phyloP scores from a whole-genome alignment of 2,329 filamentous ascomycete genomes.

The Podosphaera xanthii region DNA sequence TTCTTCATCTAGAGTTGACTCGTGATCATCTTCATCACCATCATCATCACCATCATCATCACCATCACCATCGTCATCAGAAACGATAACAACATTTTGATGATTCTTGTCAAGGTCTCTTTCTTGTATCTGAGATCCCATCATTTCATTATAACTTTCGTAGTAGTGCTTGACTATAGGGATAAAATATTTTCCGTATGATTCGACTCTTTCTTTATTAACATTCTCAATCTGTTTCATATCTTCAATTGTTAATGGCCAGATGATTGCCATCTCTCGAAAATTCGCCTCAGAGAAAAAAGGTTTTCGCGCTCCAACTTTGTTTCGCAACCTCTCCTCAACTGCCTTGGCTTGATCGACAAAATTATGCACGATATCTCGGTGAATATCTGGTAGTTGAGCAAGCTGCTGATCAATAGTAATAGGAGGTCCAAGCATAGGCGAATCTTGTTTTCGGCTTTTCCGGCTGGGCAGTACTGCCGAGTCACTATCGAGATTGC shows the following conservation, averaged over 20 bases:
- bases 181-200: slow-evolving; percentile 37
- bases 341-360: slow-evolving; percentile 34
- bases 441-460: slow-evolving; percentile 8
- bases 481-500: slow-evolving; percentile 24
- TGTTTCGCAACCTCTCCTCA: slow-evolving; percentile 38
- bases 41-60: slow-evolving; percentile 2
- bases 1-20: slow-evolving; percentile 1
- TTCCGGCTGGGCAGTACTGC: slow-evolving; percentile 9
- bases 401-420: slow-evolving; percentile 30
- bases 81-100: slow-evolving; percentile 28
- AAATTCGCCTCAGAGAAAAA: slow-evolving; percentile 49
- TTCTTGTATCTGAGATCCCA: slow-evolving; percentile 11
- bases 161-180: slow-evolving; percentile 29
- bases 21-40: slow-evolving; percentile 4
- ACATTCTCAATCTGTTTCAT: slow-evolving; percentile 44
- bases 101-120: slow-evolving; percentile 15
- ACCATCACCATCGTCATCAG: slow-evolving; percentile 6
- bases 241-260: slow-evolving; percentile 35
- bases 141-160: slow-evolving; percentile 26
- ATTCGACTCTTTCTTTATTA: slow-evolving; percentile 34
- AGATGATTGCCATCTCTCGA: slow-evolving; percentile 48
- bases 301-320: slow-evolving; percentile 29
- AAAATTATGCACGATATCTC: slow-evolving; percentile 40
- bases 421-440: slow-evolving; percentile 32
- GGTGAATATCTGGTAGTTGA: slow-evolving; percentile 34